Evolutionary conservation across 1,139 yeast genomes (phyloP), one percentile per base, ranked within the genome.

Genomic region (Diutina neorugosa): DNA sequence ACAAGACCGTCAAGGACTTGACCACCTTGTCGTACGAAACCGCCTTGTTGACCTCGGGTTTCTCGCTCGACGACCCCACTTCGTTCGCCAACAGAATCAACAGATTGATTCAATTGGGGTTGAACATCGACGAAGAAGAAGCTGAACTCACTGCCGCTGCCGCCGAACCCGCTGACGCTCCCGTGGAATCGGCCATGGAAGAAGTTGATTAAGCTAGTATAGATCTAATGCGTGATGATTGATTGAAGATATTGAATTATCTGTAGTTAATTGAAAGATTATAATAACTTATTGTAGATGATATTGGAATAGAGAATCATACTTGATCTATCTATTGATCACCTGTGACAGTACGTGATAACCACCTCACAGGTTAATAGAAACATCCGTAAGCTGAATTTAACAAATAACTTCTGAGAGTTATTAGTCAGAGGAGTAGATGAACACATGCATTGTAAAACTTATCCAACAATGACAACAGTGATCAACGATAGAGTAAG

Each of bases 21-120:
- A 93, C 98, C 62, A 88, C 95, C 63, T 82, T 93, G 72, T 80
- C 94, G 73, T 93, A 83, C 76, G 99, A 93, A 77, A 93, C 99
- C 65, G 98, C 99, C 57, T 80, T 93, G 73, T 82, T 93, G 72
- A 93, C 98, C 56, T 94, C 98, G 62, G 99, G 99, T 76, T 93
- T 93, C 93, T 77, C 97, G 61, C 82, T 93, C 69, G 98, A 93
- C 66, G 99, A 93, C 77, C 98, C 99, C 78, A 84, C 88, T 68
- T 85, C 96, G 56, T 93, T 93, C 70, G 98, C 99, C 64, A 78
- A 87, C 66, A 90, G 99, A 83, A 93, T 93, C 76, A 93, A 93
- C 85, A 88, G 98, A 77, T 85, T 93, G 76, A 91, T 93, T 68
- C 88, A 98, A 57, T 84, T 93, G 67, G 99, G 99, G 72, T 86